phyloP scores from a whole-genome alignment of 495 filamentous ascomycete genomes.

The Aspergillus baeticus region DNA sequence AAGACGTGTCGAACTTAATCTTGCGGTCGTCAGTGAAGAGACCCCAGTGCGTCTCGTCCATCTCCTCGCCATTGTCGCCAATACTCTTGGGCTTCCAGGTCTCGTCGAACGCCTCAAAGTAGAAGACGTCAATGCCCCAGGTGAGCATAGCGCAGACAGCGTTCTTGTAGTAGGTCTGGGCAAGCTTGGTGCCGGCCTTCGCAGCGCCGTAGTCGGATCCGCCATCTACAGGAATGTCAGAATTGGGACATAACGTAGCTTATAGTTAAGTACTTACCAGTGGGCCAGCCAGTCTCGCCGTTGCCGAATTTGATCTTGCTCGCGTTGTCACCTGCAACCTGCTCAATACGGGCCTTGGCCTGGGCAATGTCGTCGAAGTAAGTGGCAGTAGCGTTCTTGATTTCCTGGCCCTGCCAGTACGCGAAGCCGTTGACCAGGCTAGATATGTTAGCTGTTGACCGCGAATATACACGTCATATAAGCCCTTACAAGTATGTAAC shows the following conservation, averaged over 20 bases:
- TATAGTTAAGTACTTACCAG: conserved; percentile 34
- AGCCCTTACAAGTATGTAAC: conserved; percentile 60
- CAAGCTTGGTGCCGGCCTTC: conserved; percentile 59
- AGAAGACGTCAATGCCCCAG: conserved; percentile 77
- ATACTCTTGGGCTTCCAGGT: conserved; percentile 71
- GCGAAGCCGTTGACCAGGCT: conserved; percentile 77
- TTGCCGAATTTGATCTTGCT: conserved; percentile 66
- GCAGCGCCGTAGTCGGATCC: conserved; percentile 66
- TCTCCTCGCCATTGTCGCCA: conserved; percentile 65
- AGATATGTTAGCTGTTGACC: not conserved
- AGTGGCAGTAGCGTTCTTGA: conserved; percentile 61
- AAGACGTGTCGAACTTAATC: conserved; percentile 62
- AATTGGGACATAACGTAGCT: not conserved
- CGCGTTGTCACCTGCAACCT: conserved; percentile 49
- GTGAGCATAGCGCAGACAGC: conserved; percentile 69
- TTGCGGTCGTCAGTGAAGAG: conserved; percentile 62
- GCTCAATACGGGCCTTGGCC: conserved; percentile 68
- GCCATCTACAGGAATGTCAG: conserved; percentile 32
- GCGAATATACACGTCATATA: not conserved
- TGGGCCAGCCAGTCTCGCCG: conserved; percentile 75
- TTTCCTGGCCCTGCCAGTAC: conserved; percentile 74
- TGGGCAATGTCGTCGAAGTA: conserved; percentile 75
- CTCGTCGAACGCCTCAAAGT: conserved; percentile 83
- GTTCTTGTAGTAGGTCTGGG: conserved; percentile 60
- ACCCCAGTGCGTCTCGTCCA: conserved; percentile 78